A percentile compares a stretch with the other conserved stretches of the same genome.
These are phyloP conservation scores for Tuber brumale DNA, from an alignment of 495 filamentous ascomycete species.

Conservation along the genomic window DNA sequence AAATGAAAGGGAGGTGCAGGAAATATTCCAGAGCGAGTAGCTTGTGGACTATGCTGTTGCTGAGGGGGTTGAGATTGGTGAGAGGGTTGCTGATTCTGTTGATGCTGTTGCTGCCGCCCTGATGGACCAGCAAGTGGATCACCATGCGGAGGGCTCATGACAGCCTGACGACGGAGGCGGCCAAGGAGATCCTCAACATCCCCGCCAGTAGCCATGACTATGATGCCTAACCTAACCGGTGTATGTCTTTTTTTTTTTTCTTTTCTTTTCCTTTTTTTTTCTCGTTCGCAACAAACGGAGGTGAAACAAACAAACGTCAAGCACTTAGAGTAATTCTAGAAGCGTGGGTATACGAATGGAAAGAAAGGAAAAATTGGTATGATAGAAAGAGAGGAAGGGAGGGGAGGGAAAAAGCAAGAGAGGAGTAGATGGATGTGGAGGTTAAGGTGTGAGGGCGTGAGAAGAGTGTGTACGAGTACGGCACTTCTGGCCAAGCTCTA, in stretches of 20 bases:
- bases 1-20: slow-evolving; percentile 37
- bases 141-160: slow-evolving; percentile 36
- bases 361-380: slow-evolving; percentile 6
- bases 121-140: slow-evolving; percentile 20
- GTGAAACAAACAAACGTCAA: not conserved
- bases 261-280: not conserved
- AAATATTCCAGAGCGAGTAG: slow-evolving; percentile 20
- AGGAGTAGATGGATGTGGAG: slow-evolving; percentile 6
- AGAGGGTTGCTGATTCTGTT: slow-evolving; percentile 25
- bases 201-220: slow-evolving; percentile 30
- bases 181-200: slow-evolving; percentile 37
- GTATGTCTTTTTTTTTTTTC: not conserved
- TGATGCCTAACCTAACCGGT: not conserved
- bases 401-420: slow-evolving; percentile 21
- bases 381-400: slow-evolving; percentile 28
- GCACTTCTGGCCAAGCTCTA: not conserved
- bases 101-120: slow-evolving; percentile 28
- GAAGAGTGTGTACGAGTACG: not conserved
- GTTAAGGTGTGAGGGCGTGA: not conserved
- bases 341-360: slow-evolving; percentile 40
- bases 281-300: not conserved
- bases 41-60: slow-evolving; percentile 20
- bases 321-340: slow-evolving; percentile 18
- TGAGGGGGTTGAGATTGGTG: slow-evolving; percentile 30
- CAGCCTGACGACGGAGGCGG: slow-evolving; percentile 36